Percentiles rank a stretch among this genome's conserved stretches.
These are phyloP conservation scores for Cubamyces lactineus DNA, from an alignment of 768 basidiomycete species.

Conservation along the genomic window DNA sequence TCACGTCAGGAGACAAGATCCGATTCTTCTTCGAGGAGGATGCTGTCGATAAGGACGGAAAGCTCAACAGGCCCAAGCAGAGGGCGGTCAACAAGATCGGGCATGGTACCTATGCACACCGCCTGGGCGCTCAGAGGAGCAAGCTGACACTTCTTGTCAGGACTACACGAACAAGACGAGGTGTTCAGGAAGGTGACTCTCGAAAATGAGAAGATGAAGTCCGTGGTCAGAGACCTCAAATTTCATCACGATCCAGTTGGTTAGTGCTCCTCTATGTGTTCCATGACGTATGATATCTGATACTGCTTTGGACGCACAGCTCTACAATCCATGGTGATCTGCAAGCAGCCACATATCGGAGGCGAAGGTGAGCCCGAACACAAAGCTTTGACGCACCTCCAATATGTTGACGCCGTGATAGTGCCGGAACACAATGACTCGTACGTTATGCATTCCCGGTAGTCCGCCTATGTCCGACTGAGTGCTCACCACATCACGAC, in stretches of 20 bases:
- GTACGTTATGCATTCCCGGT: slow-evolving; percentile 46
- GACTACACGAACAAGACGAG: slow-evolving; percentile 84
- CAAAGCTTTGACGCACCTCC: too few relatives aligned
- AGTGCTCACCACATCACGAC: background rate
- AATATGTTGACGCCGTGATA: slow-evolving; percentile 36
- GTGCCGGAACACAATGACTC: slow-evolving; percentile 95
- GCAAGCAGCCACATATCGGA: slow-evolving; percentile 91
- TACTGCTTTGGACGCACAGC: too few relatives aligned
- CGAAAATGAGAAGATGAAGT: slow-evolving; percentile 70
- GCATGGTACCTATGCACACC: slow-evolving; percentile 54
- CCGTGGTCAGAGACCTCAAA: slow-evolving; percentile 74
- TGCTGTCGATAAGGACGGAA: slow-evolving; percentile 70
- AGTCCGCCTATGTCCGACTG: background rate
- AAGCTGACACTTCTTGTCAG: slow-evolving; percentile 40
- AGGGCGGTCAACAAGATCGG: slow-evolving; percentile 95
- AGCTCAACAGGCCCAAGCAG: slow-evolving; percentile 70
- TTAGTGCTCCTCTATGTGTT: too few relatives aligned
- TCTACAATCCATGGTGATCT: slow-evolving; percentile 94
- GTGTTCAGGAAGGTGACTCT: slow-evolving; percentile 79
- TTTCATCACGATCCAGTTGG: slow-evolving; percentile 88
- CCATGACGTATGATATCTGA: too few relatives aligned
- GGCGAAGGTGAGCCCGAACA: slow-evolving; percentile 85
- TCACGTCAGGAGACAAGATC: slow-evolving; percentile 92
- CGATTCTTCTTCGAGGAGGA: slow-evolving; percentile 94
- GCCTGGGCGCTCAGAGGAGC: background rate